phyloP scores from a whole-genome alignment of 2,329 filamentous ascomycete species.

The Neofusicoccum laricinum region DNA sequence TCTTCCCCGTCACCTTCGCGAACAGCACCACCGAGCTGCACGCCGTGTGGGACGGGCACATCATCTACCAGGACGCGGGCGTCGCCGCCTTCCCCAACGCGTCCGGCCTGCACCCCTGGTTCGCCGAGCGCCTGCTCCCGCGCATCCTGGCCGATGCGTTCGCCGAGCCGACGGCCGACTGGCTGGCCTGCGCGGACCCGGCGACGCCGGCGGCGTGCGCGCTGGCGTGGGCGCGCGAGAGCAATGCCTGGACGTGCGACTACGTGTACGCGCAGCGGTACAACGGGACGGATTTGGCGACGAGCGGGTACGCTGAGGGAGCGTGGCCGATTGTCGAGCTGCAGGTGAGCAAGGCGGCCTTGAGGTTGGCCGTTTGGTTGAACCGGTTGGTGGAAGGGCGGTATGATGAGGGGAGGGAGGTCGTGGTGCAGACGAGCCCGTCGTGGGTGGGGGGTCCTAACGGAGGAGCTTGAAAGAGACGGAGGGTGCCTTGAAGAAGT shows the following conservation, averaged over 20 bases:
- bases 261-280: conserved; percentile 35
- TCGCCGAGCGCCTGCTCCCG: conserved; percentile 28
- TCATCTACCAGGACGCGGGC: conserved; percentile 36
- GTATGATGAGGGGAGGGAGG: conserved; percentile 18
- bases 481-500: no score
- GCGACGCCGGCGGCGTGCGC: conserved; percentile 32
- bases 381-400: conserved; percentile 32
- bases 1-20: conserved; percentile 36
- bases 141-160: conserved; percentile 36
- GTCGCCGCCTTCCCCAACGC: conserved; percentile 34
- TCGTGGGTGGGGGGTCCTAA: neutral
- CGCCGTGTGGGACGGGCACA: conserved; percentile 40
- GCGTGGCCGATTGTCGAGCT: conserved; percentile 41
- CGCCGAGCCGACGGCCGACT: conserved; percentile 33
- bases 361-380: conserved; percentile 39
- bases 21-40: conserved; percentile 34
- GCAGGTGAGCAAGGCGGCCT: conserved; percentile 40
- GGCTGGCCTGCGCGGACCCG: conserved; percentile 36
- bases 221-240: conserved; percentile 37
- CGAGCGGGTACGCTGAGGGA: conserved; percentile 36
- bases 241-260: conserved; percentile 38
- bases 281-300: conserved; percentile 34
- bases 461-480: neutral
- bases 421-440: conserved; percentile 20
- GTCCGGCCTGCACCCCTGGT: conserved; percentile 34